These are phyloP conservation scores for Melianthus villosus DNA, from an alignment of 441 rosid species.

Conservation along the genomic window DNA sequence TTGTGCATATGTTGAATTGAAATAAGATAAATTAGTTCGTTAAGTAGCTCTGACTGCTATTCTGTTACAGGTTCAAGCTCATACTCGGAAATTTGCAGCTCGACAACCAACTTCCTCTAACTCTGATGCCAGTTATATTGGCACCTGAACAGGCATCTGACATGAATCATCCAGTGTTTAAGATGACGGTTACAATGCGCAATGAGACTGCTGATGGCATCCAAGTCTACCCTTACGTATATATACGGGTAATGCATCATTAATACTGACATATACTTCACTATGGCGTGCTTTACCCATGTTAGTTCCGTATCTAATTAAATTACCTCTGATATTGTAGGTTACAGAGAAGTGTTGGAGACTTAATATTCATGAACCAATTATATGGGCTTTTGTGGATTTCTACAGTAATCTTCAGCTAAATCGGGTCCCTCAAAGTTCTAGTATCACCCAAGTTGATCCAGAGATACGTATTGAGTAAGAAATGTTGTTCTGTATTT, in stretches of 20 bases:
- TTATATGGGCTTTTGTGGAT: constrained; percentile 77
- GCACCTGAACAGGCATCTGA: constrained; percentile 72
- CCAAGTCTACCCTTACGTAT: constrained; percentile 74
- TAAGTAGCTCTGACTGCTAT: constrained; percentile 7
- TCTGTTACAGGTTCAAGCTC: constrained; percentile 76
- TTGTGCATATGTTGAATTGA: background rate
- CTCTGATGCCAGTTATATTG: constrained; percentile 84
- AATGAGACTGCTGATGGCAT: constrained; percentile 68
- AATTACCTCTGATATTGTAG: constrained; percentile 23
- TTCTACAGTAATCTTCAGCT: constrained; percentile 75
- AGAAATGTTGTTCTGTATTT: constrained; percentile 16
- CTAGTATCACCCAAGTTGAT: constrained; percentile 73
- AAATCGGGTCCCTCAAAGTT: constrained; percentile 59
- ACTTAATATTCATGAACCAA: constrained; percentile 92
- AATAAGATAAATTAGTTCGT: constrained; percentile 1
- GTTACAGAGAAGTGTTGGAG: constrained; percentile 85
- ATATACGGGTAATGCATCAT: constrained; percentile 63
- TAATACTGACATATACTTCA: constrained; percentile 6
- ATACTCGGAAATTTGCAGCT: constrained; percentile 78
- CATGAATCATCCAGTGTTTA: constrained; percentile 76
- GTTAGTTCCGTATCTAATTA: constrained; percentile 6
- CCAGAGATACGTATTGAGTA: constrained; percentile 93
- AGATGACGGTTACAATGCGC: constrained; percentile 71
- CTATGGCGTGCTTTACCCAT: constrained; percentile 6
- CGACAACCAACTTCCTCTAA: constrained; percentile 91